These are phyloP conservation scores for Brasenia schreberi DNA, from an alignment of 164 flowering plant genomes.

Conservation along the genomic window DNA sequence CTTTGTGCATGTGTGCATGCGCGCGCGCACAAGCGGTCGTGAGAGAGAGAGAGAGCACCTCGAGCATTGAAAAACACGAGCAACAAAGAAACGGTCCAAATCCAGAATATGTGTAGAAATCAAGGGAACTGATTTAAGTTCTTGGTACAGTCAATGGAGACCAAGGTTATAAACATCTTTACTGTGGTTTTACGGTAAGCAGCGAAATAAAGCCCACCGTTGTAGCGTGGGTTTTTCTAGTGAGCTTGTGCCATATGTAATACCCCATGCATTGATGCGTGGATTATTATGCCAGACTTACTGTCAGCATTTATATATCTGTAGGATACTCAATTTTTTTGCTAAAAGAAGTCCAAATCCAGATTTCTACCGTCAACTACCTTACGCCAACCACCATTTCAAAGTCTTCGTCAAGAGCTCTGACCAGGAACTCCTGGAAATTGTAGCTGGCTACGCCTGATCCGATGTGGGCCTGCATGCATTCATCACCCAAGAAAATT, in stretches of 20 bases:
- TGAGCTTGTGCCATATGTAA: too few relatives aligned
- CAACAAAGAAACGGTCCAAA: conserved; percentile 41
- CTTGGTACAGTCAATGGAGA: not conserved
- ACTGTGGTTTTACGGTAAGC: too few relatives aligned
- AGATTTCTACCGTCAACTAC: conserved; percentile 11
- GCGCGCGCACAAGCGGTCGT: too few relatives aligned
- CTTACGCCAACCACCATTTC: conserved; percentile 57
- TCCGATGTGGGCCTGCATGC: conserved; percentile 9
- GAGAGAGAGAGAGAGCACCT: conserved; percentile 24
- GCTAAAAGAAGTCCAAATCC: too few relatives aligned
- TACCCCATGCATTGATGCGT: too few relatives aligned
- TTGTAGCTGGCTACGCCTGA: conserved; percentile 24
- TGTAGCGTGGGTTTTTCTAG: too few relatives aligned
- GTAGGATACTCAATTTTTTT: too few relatives aligned
- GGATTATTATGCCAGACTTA: too few relatives aligned
- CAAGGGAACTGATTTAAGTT: not conserved
- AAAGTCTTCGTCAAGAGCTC: conserved; percentile 52
- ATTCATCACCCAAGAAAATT: not conserved
- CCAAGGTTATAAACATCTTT: too few relatives aligned
- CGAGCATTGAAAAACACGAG: conserved; percentile 54
- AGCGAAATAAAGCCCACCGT: too few relatives aligned
- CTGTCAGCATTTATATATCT: too few relatives aligned
- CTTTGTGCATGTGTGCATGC: too few relatives aligned
- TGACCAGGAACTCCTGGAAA: conserved; percentile 44
- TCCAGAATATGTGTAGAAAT: conserved; percentile 34